phyloP scores from a whole-genome alignment of 2,329 filamentous ascomycete species.

The Hymenoscyphus linearis region DNA sequence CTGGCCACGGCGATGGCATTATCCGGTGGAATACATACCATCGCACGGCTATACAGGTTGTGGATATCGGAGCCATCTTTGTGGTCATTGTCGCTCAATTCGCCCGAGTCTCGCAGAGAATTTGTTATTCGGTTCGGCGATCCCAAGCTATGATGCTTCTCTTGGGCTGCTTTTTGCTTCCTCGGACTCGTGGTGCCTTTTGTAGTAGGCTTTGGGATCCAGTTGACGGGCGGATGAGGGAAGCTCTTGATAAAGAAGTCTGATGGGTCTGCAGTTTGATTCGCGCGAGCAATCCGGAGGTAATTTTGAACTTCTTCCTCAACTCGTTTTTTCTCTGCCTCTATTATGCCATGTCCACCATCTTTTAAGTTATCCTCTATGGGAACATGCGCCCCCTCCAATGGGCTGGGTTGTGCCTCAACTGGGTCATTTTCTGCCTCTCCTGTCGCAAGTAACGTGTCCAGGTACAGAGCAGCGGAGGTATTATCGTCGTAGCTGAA shows the following conservation, averaged over 20 bases:
- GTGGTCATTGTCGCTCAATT: neutral
- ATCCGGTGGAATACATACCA: neutral
- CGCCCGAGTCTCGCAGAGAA: neutral
- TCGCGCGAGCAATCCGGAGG: neutral
- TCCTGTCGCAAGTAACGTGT: too few species aligned
- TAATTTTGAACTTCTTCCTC: neutral
- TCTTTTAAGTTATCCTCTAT: too few species aligned
- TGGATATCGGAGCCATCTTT: neutral
- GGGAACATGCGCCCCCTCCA: too few species aligned
- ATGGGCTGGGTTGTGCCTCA: too few species aligned
- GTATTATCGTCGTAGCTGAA: neutral
- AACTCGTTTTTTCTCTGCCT: neutral
- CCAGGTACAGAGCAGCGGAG: neutral
- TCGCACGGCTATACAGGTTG: neutral
- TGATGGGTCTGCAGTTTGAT: neutral
- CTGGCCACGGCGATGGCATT: slow-evolving; percentile 12
- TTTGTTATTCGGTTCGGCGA: neutral
- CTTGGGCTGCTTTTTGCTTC: neutral
- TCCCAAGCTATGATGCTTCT: neutral
- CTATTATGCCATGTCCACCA: too few species aligned
- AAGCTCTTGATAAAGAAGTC: neutral
- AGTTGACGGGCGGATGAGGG: neutral
- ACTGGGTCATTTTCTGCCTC: too few species aligned
- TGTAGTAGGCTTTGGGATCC: neutral
- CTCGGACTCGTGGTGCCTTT: neutral